Base-by-base conservation (phyloP, 192 early-diverging fungal species). In the Lunasporangiospora selenospora region DNA sequence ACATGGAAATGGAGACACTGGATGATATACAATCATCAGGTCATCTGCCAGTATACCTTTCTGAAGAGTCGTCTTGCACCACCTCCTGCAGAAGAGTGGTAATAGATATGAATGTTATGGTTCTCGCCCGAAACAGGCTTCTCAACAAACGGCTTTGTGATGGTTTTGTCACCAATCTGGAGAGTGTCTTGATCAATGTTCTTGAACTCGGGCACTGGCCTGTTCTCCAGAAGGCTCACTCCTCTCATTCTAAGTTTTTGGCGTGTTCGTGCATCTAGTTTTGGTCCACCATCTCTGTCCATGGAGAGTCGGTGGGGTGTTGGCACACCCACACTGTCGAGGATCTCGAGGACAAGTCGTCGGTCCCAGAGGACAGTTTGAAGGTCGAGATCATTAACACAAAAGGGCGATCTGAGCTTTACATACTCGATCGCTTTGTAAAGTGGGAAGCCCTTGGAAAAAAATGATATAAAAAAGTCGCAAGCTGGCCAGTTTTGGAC, bases 71-170 rank as follows among this genome's bases (percentile, higher is more conserved):
- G 78, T 38, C 92, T 80, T 33, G 78, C 84, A 23, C 92, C 92
- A 44, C 96, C 95, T 39, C 96, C 96, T 41, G 85, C 77, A 33
- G 80, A 79, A 18, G 78, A 64, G n/a, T 87, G 78, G 67, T 95
- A 98, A 83, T 98, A 97, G 53, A 98, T 95, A 81, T 90, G 87
- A 55, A 98, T 93, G 71, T 96, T 98, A 83, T 98, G 96, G 73
- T 98, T 87, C 73, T 98, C 96, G 29, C 94, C 92, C n/a, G 90
- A 89, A 11, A 93, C 90, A 6, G 96, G 96, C 67, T 98, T 98
- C 65, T 98, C 96, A n/a, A 98, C 93, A 83, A 96, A 98, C 11
- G 96, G 94, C 67, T 98, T 98, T 58, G 69, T 78, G 23, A 98
- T 82, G 34, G 76, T 81, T 49, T 84, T 58, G 13, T 82, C 77